These are phyloP conservation scores for Trichoderma sp. DNA, from an alignment of 2,329 filamentous ascomycete genomes.

Conservation along the genomic window DNA sequence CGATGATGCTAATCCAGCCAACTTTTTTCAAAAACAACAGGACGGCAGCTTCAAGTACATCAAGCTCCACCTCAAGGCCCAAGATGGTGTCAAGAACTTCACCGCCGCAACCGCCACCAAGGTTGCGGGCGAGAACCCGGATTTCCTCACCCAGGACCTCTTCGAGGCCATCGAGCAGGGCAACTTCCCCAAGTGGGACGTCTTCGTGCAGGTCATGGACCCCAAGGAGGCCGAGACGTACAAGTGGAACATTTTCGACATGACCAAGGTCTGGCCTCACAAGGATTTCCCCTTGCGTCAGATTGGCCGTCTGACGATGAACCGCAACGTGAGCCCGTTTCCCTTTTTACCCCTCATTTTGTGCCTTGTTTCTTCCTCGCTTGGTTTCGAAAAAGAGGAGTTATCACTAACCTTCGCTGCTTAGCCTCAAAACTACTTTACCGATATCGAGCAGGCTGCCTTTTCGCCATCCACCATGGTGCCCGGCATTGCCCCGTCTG, in stretches of 20 bases:
- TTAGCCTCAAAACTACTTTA: conserved; percentile 50
- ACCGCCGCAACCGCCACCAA: conserved; percentile 38
- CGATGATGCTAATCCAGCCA: background rate
- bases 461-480: conserved; percentile 52
- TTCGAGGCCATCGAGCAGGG: conserved; percentile 44
- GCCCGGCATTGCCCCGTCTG: conserved; percentile 48
- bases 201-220: conserved; percentile 54
- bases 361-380: background rate
- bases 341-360: background rate
- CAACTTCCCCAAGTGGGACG: conserved; percentile 49
- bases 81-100: conserved; percentile 46
- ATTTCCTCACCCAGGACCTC: conserved; percentile 42
- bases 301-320: conserved; percentile 65
- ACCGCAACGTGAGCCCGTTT: conserved; percentile 57
- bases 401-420: background rate
- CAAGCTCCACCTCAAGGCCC: conserved; percentile 50
- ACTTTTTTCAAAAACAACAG: background rate
- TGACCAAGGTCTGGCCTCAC: conserved; percentile 70
- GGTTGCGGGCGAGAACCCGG: conserved; percentile 48
- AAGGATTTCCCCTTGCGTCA: conserved; percentile 64
- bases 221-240: conserved; percentile 46
- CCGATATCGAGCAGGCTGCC: conserved; percentile 50
- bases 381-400: background rate
- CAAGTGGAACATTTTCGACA: conserved; percentile 65
- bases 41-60: conserved; percentile 50